Evolutionary conservation across 345 rosid species (phyloP).

Genomic region (Gossypium rotundifolium): DNA sequence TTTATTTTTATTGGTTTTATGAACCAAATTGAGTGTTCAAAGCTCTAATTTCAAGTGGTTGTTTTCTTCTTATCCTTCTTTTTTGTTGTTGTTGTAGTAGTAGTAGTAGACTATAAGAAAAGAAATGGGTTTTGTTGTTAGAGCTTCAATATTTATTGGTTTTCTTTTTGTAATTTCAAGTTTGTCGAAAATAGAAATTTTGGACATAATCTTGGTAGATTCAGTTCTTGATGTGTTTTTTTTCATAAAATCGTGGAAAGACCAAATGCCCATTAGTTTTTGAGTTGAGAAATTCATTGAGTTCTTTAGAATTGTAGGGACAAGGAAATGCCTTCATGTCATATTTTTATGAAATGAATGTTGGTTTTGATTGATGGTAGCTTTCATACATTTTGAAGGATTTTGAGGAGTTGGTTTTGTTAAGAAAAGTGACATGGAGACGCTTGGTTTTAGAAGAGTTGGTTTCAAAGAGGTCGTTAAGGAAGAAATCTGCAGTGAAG

Average conservation of each 20-base stretch:
- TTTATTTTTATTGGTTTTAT: not conserved
- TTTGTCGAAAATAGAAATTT: not conserved
- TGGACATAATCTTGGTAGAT: not conserved
- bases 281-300: not conserved
- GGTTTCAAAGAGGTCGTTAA: slow-evolving; percentile 49
- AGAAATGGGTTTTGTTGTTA: not conserved
- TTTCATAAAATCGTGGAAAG: not conserved
- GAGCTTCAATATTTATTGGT: not conserved
- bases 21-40: not conserved
- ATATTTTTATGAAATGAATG: not conserved
- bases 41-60: not conserved
- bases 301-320: not conserved
- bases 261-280: not conserved
- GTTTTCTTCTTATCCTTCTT: no score
- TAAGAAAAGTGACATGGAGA: slow-evolving; percentile 33
- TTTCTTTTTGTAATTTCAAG: not conserved
- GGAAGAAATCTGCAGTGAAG: slow-evolving; percentile 50
- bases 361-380: slow-evolving; percentile 3
- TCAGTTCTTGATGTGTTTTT: not conserved
- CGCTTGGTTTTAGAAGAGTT: slow-evolving; percentile 28
- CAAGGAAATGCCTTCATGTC: not conserved
- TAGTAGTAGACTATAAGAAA: not conserved
- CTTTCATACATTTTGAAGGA: slow-evolving; percentile 14
- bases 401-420: slow-evolving; percentile 9
- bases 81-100: not conserved